Conservation (phyloP, 495 filamentous ascomycete genomes). For the Aspergillus panamensis region DNA sequence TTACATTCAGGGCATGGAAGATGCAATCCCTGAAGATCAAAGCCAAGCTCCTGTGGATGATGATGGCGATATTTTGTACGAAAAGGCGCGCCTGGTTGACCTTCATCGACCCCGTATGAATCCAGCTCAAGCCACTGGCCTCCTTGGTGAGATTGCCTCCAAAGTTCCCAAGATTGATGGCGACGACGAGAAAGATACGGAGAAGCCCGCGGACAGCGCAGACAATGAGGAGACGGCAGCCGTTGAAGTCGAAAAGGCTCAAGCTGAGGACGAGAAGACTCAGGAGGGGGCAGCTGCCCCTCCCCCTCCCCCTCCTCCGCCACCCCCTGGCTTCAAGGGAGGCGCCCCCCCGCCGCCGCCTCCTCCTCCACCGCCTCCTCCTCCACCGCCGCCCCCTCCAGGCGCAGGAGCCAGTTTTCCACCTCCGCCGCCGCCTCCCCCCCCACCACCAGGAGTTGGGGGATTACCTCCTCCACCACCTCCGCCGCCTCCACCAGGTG, state of each 20-base stretch:
- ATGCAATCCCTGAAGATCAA: conserved; percentile 32
- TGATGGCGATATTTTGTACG: conserved; percentile 51
- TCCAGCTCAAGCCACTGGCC: conserved; percentile 65
- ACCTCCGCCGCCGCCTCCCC: conserved; percentile 43
- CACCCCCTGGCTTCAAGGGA: conserved; percentile 26
- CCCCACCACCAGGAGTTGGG: conserved; percentile 44
- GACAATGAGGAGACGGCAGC: conserved; percentile 32
- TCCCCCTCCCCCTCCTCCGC: conserved; percentile 27
- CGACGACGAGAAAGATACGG: conserved; percentile 56
- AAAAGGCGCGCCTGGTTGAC: conserved; percentile 64
- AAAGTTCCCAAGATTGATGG: conserved; percentile 75
- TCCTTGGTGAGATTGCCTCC: conserved; percentile 75
- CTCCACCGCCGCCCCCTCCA: conserved; percentile 28
- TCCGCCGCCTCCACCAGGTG: conserved; percentile 42
- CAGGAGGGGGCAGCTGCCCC: conserved; percentile 47
- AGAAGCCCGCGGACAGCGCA: conserved; percentile 5
- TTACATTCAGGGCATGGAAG: conserved; percentile 45
- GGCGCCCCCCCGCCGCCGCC: conserved; percentile 43
- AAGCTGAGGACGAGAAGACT: conserved; percentile 32
- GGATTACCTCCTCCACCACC: conserved; percentile 49
- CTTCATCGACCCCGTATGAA: conserved; percentile 71
- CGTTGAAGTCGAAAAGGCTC: not conserved
- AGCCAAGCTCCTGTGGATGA: conserved; percentile 39
- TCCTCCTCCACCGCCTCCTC: conserved; percentile 39
- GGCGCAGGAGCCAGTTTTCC: conserved; percentile 27